Evolutionary conservation across 805 yeast genomes (phyloP), one percentile per base, ranked within the genome.

Genomic region (Ogataea kodamae): DNA sequence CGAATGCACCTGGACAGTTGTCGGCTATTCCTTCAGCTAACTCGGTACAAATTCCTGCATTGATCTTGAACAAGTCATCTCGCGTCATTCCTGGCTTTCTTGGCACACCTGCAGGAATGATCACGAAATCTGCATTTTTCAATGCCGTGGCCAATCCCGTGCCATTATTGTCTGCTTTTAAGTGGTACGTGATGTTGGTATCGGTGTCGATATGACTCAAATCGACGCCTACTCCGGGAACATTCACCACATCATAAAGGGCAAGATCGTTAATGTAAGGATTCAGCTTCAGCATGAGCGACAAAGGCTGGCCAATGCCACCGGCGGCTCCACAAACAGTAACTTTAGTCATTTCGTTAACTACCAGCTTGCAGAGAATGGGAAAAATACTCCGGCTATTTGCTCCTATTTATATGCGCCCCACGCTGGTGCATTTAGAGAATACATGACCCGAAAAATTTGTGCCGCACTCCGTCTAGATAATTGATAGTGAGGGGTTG

Each of bases 271-370:
- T 67, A 30, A 80, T 71, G 34, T 70, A 67, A 23, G 76, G 76
- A 49, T 78, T 75, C 40, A 86, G 66, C 62, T 87, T 87, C 49
- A 87, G 68, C 44, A 87, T 70, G 35, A 88, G 74, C 9, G 95
- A 85, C 42, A 87, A 70, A 25, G 96, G 94, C 69, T 88, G 96
- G 36, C 96, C 96, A 56, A 87, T 87, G 42, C 96, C 96, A 50
- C 95, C 95, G 31, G 89, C 86, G 40, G 95, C 95, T 46, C 96
- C 96, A 31, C 79, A 70, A 39, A 86, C 88, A 42, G 95, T 74
- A 34, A 85, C 50, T 41, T 46, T 46, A 16, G 42, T 42, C 50
- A 46, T 46, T 17, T 18, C 30, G 8, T 9, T 13, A n/a, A 24
- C 14, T 17, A 10, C 6, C 13, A n/a, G 20, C 16, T 18, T 6